Percentiles rank a stretch among this genome's conserved stretches.
phyloP scores from a whole-genome alignment of 176 grass and related monocot genomes.

The Oropetium thomaeum region DNA sequence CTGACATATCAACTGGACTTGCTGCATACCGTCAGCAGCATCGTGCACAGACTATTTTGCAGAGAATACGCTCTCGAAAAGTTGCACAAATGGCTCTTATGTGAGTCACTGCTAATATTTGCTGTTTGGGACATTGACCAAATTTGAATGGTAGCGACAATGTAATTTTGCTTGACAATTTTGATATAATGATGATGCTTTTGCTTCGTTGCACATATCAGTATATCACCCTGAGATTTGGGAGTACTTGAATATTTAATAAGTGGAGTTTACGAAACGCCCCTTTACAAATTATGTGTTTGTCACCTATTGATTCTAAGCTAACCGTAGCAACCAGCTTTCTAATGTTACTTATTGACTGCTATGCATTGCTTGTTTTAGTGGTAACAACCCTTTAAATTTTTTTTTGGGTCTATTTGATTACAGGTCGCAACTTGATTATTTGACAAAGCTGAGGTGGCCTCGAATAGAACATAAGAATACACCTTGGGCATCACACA shows the following conservation, averaged over 20 bases:
- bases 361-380: slow-evolving; percentile 15
- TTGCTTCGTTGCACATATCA: slow-evolving; percentile 42
- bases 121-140: slow-evolving; percentile 42
- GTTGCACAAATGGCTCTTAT: slow-evolving; percentile 86
- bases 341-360: slow-evolving; percentile 32
- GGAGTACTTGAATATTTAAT: slow-evolving; percentile 37
- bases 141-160: slow-evolving; percentile 32
- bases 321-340: neutral
- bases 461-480: slow-evolving; percentile 68
- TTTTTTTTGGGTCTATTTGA: slow-evolving; percentile 57
- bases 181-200: slow-evolving; percentile 34
- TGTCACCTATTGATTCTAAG: slow-evolving; percentile 33
- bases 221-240: slow-evolving; percentile 33
- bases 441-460: slow-evolving; percentile 92
- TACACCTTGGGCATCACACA: slow-evolving; percentile 76
- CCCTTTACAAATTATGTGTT: neutral
- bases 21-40: slow-evolving; percentile 75
- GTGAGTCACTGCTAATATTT: slow-evolving; percentile 80
- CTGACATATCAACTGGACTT: slow-evolving; percentile 68
- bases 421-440: slow-evolving; percentile 94
- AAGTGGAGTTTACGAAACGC: slow-evolving; percentile 21
- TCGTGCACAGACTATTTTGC: slow-evolving; percentile 80
- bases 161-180: slow-evolving; percentile 50
- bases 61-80: slow-evolving; percentile 83
- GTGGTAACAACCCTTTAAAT: slow-evolving; percentile 42